These are phyloP conservation scores for Rhodotorula sp. DNA, from an alignment of 1,284 basidiomycete species.

Conservation along the genomic window DNA sequence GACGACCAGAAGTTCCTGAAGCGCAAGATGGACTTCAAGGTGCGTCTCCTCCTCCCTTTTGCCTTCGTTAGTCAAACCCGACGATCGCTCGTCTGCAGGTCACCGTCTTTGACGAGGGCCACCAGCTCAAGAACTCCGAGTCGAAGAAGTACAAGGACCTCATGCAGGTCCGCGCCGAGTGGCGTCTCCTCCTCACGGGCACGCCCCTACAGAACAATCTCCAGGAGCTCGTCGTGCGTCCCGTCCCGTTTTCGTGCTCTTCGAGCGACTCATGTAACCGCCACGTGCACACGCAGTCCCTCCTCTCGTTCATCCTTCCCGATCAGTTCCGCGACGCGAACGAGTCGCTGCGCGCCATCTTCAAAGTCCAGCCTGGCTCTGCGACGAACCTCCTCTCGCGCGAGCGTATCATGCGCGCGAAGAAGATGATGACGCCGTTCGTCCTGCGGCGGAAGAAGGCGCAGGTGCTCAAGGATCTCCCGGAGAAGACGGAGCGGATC, in stretches of 20 bases:
- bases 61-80: background rate
- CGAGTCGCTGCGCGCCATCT: constrained; percentile 84
- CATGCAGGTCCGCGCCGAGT: constrained; percentile 78
- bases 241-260: background rate
- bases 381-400: constrained; percentile 83
- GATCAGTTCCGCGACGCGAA: constrained; percentile 76
- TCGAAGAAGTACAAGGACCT: constrained; percentile 91
- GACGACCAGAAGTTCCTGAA: constrained; percentile 87
- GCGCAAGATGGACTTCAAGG: constrained; percentile 83
- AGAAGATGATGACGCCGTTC: constrained; percentile 99
- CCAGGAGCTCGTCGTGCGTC: constrained; percentile 86
- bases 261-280: background rate
- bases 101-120: constrained; percentile 94
- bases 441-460: constrained; percentile 93
- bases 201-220: constrained; percentile 84
- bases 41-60: constrained; percentile 54
- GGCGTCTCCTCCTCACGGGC: constrained; percentile 91
- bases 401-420: constrained; percentile 63
- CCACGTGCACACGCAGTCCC: constrained; percentile 62
- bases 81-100: constrained; percentile 56
- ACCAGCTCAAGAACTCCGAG: constrained; percentile 94
- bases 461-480: constrained; percentile 88
- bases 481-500: constrained; percentile 86
- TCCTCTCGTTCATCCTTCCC: constrained; percentile 97
- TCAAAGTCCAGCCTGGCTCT: constrained; percentile 90